phyloP scores from a whole-genome alignment of 768 basidiomycete species.

The Clitopilus passeckerianus region DNA sequence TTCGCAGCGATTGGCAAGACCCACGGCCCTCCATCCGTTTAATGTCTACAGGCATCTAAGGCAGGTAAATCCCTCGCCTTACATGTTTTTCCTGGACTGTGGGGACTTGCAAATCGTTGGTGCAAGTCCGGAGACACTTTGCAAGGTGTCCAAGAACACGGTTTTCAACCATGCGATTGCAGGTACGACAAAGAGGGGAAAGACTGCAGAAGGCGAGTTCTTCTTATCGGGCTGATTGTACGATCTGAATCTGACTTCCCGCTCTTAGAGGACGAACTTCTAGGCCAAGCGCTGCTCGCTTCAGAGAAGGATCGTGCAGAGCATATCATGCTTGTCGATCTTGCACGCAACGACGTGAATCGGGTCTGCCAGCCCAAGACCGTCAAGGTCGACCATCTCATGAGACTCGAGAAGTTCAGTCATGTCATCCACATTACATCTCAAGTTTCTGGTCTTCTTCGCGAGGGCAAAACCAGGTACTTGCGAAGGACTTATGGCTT shows the following conservation, averaged over 20 bases:
- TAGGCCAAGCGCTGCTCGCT: conserved; percentile 68
- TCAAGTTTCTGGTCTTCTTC: conserved; percentile 83
- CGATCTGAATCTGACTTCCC: conserved; percentile 1
- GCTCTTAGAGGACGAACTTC: conserved; percentile 76
- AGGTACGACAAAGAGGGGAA: conserved; percentile 87
- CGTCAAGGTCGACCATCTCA: conserved; percentile 93
- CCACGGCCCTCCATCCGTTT: conserved; percentile 90
- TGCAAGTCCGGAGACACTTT: conserved; percentile 95
- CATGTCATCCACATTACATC: conserved; percentile 98
- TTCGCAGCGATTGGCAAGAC: conserved; percentile 82
- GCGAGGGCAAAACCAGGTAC: conserved; percentile 81
- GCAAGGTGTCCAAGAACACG: conserved; percentile 88
- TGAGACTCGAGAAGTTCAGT: conserved; percentile 92
- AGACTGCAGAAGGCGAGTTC: conserved; percentile 72
- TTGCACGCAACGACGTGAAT: conserved; percentile 98
- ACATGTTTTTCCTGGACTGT: conserved; percentile 98
- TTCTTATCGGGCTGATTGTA: conserved; percentile 1
- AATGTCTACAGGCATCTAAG: conserved; percentile 94
- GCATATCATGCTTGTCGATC: conserved; percentile 98
- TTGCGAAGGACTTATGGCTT: conserved; percentile 3
- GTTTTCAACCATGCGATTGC: conserved; percentile 99
- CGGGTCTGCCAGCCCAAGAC: conserved; percentile 93
- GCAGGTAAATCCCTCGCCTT: conserved; percentile 94
- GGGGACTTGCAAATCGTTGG: conserved; percentile 94
- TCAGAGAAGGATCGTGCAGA: conserved; percentile 97